phyloP scores from a whole-genome alignment of 1,139 yeast genomes.

The Hansenula anomala region DNA sequence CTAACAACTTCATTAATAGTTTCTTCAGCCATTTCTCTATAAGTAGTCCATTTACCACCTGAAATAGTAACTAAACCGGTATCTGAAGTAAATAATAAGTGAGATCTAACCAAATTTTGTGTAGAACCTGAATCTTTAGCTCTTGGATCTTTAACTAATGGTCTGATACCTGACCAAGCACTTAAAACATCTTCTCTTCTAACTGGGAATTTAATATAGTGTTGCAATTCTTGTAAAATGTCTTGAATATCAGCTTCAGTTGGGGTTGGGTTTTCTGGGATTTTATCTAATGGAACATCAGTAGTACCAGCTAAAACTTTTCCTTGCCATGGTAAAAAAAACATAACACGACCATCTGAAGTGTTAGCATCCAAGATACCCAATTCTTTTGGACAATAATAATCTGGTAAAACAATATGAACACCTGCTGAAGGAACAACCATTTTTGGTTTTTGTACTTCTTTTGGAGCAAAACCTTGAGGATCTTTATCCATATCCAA shows the following conservation, averaged over 20 bases:
- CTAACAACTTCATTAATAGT: slow-evolving; percentile 74
- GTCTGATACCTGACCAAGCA: slow-evolving; percentile 98
- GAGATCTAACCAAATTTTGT: slow-evolving; percentile 88
- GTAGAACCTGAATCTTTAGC: slow-evolving; percentile 46
- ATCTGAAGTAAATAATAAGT: slow-evolving; percentile 67
- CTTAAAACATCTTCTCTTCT: slow-evolving; percentile 86
- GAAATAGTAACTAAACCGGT: slow-evolving; percentile 83
- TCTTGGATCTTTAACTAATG: slow-evolving; percentile 86
- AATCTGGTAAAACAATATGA: slow-evolving; percentile 88
- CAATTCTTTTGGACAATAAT: slow-evolving; percentile 82
- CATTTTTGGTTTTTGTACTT: slow-evolving; percentile 55
- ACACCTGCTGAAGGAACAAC: slow-evolving; percentile 96
- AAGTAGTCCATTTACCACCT: slow-evolving; percentile 98
- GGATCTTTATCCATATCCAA: slow-evolving; percentile 83
- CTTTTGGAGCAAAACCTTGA: slow-evolving; percentile 56
- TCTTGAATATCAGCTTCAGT: slow-evolving; percentile 88
- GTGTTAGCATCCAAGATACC: slow-evolving; percentile 92
- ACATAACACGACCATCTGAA: slow-evolving; percentile 94
- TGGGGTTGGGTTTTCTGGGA: slow-evolving; percentile 83
- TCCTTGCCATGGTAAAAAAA: slow-evolving; percentile 98
- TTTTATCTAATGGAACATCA: slow-evolving; percentile 71
- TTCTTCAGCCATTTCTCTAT: slow-evolving; percentile 97
- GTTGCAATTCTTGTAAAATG: slow-evolving; percentile 81
- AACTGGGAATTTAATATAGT: slow-evolving; percentile 85
- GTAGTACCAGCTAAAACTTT: slow-evolving; percentile 96